A percentile compares a stretch with the other conserved stretches of the same genome.
phyloP scores from a whole-genome alignment of 202 grass and related monocot genomes.

The Carex arenaria region DNA sequence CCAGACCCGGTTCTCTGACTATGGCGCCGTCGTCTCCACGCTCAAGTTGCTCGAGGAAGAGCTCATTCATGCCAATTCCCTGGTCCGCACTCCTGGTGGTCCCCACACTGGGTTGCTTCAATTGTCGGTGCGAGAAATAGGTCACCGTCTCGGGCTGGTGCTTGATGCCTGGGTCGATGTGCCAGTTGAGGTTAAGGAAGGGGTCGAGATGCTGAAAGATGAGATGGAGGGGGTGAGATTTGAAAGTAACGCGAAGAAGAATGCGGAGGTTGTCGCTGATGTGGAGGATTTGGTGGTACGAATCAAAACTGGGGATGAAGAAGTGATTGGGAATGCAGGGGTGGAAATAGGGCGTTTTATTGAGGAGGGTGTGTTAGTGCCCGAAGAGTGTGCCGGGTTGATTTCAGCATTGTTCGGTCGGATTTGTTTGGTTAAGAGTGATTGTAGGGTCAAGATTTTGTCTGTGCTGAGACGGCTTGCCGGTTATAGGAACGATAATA shows the following conservation, averaged over 20 bases:
- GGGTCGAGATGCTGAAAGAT: conserved; percentile 27
- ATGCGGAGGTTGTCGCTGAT: conserved; percentile 23
- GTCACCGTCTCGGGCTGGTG: conserved; percentile 1
- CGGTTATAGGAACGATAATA: conserved; percentile 31
- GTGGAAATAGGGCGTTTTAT: conserved; percentile 47
- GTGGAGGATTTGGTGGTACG: conserved; percentile 70
- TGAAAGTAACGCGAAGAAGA: not conserved
- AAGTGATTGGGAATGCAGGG: conserved; percentile 43
- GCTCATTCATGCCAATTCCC: conserved; percentile 14
- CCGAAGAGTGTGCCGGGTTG: conserved; percentile 41
- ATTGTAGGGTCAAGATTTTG: conserved; percentile 52
- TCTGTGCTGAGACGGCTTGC: conserved; percentile 44
- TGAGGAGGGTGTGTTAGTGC: conserved; percentile 43
- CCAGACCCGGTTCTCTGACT: not conserved
- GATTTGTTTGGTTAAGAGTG: conserved; percentile 32
- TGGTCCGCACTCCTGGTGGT: not conserved
- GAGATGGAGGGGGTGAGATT: conserved; percentile 11
- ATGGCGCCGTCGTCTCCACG: not conserved
- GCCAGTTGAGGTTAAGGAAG: conserved; percentile 13
- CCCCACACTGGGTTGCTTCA: conserved; percentile 10
- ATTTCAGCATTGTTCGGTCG: conserved; percentile 61
- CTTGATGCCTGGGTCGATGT: conserved; percentile 29
- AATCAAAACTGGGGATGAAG: conserved; percentile 57
- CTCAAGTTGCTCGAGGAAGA: conserved; percentile 19
- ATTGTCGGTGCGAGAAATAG: not conserved